Evolutionary conservation across 208 protist species (phyloP).

Genomic region (Crithidia fasciculata): DNA sequence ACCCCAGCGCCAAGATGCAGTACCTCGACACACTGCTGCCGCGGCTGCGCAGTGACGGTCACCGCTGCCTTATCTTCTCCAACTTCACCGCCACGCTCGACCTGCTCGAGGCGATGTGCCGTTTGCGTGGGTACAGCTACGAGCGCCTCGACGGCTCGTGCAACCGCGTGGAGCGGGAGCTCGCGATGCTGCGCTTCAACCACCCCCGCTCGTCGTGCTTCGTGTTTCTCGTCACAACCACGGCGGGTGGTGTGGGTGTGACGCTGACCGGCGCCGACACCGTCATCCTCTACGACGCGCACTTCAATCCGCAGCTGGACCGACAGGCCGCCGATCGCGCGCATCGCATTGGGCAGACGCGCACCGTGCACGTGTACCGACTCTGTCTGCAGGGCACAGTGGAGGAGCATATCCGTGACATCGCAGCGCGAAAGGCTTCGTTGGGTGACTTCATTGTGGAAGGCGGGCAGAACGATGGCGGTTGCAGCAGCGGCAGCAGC

Average conservation of each 20-base stretch:
- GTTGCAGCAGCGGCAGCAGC: slow-evolving; percentile 11
- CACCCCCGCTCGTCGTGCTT: slow-evolving; percentile 86
- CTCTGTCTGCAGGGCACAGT: slow-evolving; percentile 94
- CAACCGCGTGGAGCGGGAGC: slow-evolving; percentile 87
- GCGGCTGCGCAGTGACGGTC: slow-evolving; percentile 73
- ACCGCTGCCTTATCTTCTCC: slow-evolving; percentile 91
- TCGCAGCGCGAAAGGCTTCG: slow-evolving; percentile 93
- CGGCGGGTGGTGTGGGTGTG: slow-evolving; percentile 98
- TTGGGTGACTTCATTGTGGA: slow-evolving; percentile 95
- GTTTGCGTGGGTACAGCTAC: slow-evolving; percentile 73
- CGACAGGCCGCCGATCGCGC: slow-evolving; percentile 95
- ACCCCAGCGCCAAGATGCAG: slow-evolving; percentile 92
- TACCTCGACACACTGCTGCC: slow-evolving; percentile 94
- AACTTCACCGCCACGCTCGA: slow-evolving; percentile 92
- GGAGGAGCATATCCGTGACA: slow-evolving; percentile 95
- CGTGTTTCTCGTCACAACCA: slow-evolving; percentile 97
- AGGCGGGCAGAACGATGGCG: slow-evolving; percentile 29
- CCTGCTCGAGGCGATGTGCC: slow-evolving; percentile 83
- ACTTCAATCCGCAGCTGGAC: slow-evolving; percentile 99
- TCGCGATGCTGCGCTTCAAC: slow-evolving; percentile 95
- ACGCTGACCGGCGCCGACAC: slow-evolving; percentile 97
- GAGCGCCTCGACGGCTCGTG: slow-evolving; percentile 85
- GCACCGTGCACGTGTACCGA: slow-evolving; percentile 95
- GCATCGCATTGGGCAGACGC: slow-evolving; percentile 96
- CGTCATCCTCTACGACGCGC: slow-evolving; percentile 96